phyloP scores from a whole-genome alignment of 306 rosid genomes.

The Corylus heterophylla region DNA sequence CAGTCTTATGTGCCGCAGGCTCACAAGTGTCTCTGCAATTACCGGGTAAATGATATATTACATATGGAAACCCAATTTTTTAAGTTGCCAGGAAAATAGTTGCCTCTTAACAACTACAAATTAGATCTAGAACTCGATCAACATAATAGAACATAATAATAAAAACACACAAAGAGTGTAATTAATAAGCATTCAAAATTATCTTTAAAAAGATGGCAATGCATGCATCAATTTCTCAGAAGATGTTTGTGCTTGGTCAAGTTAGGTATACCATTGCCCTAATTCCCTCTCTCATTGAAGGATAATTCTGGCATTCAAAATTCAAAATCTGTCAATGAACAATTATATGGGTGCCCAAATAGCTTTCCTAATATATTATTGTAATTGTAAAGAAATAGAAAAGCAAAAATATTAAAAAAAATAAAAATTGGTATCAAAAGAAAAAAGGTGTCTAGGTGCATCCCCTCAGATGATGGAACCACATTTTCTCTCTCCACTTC shows the following conservation, averaged over 20 bases:
- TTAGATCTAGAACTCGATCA: no score
- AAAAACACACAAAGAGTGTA: no score
- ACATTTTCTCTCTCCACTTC: not conserved
- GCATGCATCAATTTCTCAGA: not conserved
- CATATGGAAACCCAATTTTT: no score
- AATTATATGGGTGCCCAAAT: not conserved
- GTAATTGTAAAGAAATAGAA: not conserved
- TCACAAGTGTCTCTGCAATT: no score
- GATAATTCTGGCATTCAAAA: not conserved
- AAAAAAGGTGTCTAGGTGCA: slow-evolving; percentile 45
- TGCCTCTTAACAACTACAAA: no score
- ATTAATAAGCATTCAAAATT: no score
- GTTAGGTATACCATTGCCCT: not conserved
- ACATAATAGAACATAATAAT: no score
- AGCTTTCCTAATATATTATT: not conserved
- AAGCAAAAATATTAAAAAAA: not conserved
- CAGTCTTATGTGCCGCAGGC: no score
- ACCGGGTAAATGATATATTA: no score
- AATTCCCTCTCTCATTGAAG: not conserved
- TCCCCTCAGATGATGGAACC: slow-evolving; percentile 13
- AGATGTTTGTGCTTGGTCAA: no score
- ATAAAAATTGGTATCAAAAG: not conserved
- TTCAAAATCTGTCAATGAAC: not conserved
- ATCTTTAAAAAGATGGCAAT: not conserved
- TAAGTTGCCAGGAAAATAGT: no score